These are phyloP conservation scores for Mycena maculata DNA, from an alignment of 768 basidiomycete genomes.

Conservation along the genomic window DNA sequence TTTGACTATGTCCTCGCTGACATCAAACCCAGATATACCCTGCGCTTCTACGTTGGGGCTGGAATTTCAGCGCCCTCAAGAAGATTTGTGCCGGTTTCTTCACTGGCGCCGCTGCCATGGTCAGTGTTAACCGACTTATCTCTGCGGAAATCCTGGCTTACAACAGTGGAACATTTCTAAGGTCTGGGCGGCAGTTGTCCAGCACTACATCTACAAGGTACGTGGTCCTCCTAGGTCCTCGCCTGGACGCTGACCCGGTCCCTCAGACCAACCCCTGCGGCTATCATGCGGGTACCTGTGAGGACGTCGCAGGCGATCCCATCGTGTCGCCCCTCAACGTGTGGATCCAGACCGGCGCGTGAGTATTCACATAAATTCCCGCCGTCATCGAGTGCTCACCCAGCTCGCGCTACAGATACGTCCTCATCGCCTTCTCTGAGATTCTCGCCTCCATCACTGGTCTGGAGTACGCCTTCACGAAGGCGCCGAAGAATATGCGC, in stretches of 20 bases:
- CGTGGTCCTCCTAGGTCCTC: constrained; percentile 36
- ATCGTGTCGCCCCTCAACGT: constrained; percentile 59
- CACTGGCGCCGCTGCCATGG: constrained; percentile 63
- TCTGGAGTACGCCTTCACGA: background rate
- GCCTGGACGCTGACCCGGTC: constrained; percentile 41
- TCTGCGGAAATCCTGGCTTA: too few species aligned
- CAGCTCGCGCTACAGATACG: constrained; percentile 55
- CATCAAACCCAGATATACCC: constrained; percentile 50
- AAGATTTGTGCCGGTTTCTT: constrained; percentile 54
- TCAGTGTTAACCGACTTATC: too few species aligned
- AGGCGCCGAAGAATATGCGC: constrained; percentile 2
- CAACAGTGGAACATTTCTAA: too few species aligned
- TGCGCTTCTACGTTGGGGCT: constrained; percentile 46
- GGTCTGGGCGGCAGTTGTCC: constrained; percentile 56
- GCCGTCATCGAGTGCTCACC: background rate
- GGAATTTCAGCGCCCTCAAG: constrained; percentile 55
- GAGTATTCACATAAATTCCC: constrained; percentile 53
- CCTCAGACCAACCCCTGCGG: constrained; percentile 58
- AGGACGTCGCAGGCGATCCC: constrained; percentile 46
- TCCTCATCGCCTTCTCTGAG: constrained; percentile 78
- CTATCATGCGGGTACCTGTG: constrained; percentile 53
- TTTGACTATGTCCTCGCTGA: background rate
- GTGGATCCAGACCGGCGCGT: constrained; percentile 64
- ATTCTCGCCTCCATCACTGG: constrained; percentile 59
- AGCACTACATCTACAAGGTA: constrained; percentile 63